Conservation (phyloP, 257 asterid genomes). For the Petunia secreta region DNA sequence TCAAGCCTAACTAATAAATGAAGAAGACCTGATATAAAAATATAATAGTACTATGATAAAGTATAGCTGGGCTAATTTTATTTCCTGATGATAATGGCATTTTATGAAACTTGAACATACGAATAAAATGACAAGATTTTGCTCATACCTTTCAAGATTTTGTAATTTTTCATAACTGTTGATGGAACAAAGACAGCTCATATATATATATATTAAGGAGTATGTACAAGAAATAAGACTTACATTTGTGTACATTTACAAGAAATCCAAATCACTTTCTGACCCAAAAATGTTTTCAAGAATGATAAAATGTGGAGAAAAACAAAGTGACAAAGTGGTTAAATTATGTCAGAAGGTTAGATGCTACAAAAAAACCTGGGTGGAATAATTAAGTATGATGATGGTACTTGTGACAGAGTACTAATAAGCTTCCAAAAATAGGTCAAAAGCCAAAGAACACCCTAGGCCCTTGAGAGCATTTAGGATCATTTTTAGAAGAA, state of each 20-base stretch:
- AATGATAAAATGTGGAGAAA: constrained; percentile 30
- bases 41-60: constrained; percentile 58
- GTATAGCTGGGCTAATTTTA: constrained; percentile 61
- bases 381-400: background rate
- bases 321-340: too few species aligned
- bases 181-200: constrained; percentile 32
- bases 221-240: constrained; percentile 39
- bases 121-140: constrained; percentile 39
- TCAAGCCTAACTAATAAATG: constrained; percentile 62
- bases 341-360: background rate
- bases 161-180: constrained; percentile 14
- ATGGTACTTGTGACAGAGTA: too few species aligned
- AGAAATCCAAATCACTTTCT: constrained; percentile 39
- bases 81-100: constrained; percentile 49
- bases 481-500: background rate
- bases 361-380: background rate
- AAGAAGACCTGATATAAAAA: constrained; percentile 63
- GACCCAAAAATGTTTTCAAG: constrained; percentile 10
- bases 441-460: constrained; percentile 3
- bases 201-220: constrained; percentile 27
- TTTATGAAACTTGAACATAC: constrained; percentile 22
- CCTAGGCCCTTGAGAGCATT: background rate
- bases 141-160: constrained; percentile 14
- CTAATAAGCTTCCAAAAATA: constrained; percentile 1
- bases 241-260: constrained; percentile 34